These are phyloP conservation scores for Xylaria scruposa DNA, from an alignment of 495 filamentous ascomycete genomes.

Conservation along the genomic window DNA sequence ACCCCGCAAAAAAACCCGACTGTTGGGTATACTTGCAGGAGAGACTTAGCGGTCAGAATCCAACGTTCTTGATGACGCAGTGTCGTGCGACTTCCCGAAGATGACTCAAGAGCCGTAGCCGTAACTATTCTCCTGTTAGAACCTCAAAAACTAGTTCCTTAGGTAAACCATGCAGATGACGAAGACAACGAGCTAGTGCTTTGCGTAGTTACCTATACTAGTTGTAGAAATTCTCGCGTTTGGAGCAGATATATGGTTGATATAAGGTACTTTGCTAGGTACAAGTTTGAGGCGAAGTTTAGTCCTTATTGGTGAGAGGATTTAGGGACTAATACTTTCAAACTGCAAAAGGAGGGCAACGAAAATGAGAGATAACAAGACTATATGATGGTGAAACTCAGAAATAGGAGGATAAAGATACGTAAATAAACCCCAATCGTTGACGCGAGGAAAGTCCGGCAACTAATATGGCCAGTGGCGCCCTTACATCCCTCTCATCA, in stretches of 20 bases:
- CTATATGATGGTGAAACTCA: neutral
- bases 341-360: neutral
- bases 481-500: slow-evolving; percentile 20
- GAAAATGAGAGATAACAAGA: neutral
- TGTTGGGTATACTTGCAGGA: slow-evolving; percentile 45
- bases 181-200: slow-evolving; percentile 20
- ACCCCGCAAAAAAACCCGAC: slow-evolving; percentile 30
- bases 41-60: slow-evolving; percentile 41
- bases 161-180: neutral
- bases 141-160: slow-evolving; percentile 22
- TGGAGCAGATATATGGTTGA: slow-evolving; percentile 15
- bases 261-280: slow-evolving; percentile 11
- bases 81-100: slow-evolving; percentile 42
- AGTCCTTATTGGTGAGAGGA: slow-evolving; percentile 1
- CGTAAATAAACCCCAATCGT: slow-evolving; percentile 2
- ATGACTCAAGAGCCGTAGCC: slow-evolving; percentile 43
- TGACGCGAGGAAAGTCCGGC: slow-evolving; percentile 25
- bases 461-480: slow-evolving; percentile 33
- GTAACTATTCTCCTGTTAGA: slow-evolving; percentile 25
- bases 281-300: slow-evolving; percentile 3
- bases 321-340: neutral
- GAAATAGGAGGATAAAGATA: neutral
- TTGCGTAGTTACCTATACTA: slow-evolving; percentile 3
- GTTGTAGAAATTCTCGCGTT: slow-evolving; percentile 13
- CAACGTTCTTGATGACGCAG: slow-evolving; percentile 43